phyloP scores from a whole-genome alignment of 306 rosid species.

The Lupinus albus region DNA sequence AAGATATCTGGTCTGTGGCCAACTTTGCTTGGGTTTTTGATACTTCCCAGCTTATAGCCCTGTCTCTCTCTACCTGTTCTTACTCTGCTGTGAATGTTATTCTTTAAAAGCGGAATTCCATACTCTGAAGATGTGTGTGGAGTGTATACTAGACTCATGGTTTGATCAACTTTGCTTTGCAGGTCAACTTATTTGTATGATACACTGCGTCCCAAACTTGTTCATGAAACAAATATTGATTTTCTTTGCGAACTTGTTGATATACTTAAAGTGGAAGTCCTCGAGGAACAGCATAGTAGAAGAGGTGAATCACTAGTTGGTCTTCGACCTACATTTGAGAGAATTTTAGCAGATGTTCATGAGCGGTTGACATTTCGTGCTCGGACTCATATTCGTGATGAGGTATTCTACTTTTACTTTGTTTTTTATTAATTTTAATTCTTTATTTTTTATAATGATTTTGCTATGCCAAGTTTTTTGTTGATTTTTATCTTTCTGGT shows the following conservation, averaged over 20 bases:
- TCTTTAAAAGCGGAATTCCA: conserved; percentile 21
- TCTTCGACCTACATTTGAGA: conserved; percentile 82
- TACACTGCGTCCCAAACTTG: conserved; percentile 89
- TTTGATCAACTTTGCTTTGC: conserved; percentile 45
- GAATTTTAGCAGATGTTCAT: conserved; percentile 96
- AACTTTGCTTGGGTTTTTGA: conserved; percentile 20
- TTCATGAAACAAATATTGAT: conserved; percentile 93
- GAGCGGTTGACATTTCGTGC: conserved; percentile 97
- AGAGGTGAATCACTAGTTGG: conserved; percentile 84
- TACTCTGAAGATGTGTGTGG: neutral
- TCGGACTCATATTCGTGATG: conserved; percentile 89
- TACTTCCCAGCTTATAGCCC: conserved; percentile 28
- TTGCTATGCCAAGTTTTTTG: neutral
- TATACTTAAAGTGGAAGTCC: conserved; percentile 89
- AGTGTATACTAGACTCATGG: conserved; percentile 21
- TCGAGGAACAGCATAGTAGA: conserved; percentile 79
- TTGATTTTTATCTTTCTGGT: conserved; percentile 19
- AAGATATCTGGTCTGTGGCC: too few species aligned
- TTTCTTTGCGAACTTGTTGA: conserved; percentile 94
- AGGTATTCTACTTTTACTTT: conserved; percentile 54
- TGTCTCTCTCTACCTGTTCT: conserved; percentile 14
- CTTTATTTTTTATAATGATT: neutral
- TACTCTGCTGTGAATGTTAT: conserved; percentile 23
- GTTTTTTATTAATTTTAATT: conserved; percentile 4
- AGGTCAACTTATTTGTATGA: conserved; percentile 91